A percentile compares a stretch with the other conserved stretches of the same genome.
Conservation (phyloP, 1,139 yeast species). For the Yamadazyma dendronema region DNA sequence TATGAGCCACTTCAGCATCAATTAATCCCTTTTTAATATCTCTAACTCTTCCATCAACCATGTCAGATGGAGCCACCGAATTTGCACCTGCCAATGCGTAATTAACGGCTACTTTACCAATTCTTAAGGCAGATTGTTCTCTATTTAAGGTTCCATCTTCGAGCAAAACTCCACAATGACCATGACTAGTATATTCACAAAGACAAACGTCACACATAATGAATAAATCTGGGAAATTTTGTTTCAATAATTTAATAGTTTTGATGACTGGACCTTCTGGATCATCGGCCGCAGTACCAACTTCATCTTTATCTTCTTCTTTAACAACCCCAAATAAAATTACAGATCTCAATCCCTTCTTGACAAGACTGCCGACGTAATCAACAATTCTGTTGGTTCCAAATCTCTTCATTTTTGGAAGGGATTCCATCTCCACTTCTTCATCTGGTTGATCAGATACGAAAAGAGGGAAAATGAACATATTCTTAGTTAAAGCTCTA, state of each 20-base stretch:
- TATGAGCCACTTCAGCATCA: slow-evolving; percentile 81
- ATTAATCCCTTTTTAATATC: slow-evolving; percentile 87
- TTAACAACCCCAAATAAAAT: slow-evolving; percentile 86
- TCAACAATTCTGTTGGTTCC: slow-evolving; percentile 81
- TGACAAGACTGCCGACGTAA: slow-evolving; percentile 65
- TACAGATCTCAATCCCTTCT: slow-evolving; percentile 82
- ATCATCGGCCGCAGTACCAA: slow-evolving; percentile 92
- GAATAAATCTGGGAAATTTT: slow-evolving; percentile 75
- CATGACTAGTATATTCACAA: slow-evolving; percentile 95
- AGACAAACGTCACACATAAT: slow-evolving; percentile 94
- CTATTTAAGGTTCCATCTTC: slow-evolving; percentile 86
- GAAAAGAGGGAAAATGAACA: slow-evolving; percentile 93
- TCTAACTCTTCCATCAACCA: slow-evolving; percentile 93
- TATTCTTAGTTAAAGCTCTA: slow-evolving; percentile 75
- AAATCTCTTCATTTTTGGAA: slow-evolving; percentile 86
- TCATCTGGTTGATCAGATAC: slow-evolving; percentile 82
- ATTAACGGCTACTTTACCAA: slow-evolving; percentile 93
- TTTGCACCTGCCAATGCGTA: slow-evolving; percentile 96
- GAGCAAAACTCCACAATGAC: slow-evolving; percentile 90
- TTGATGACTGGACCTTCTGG: slow-evolving; percentile 93
- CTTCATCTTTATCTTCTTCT: slow-evolving; percentile 70
- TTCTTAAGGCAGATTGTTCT: slow-evolving; percentile 70
- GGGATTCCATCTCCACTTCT: slow-evolving; percentile 65
- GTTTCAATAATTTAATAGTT: slow-evolving; percentile 64
- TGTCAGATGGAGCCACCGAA: slow-evolving; percentile 95